Base-by-base conservation (phyloP, 106 monocot genomes). In the Platanthera guangdongensis region DNA sequence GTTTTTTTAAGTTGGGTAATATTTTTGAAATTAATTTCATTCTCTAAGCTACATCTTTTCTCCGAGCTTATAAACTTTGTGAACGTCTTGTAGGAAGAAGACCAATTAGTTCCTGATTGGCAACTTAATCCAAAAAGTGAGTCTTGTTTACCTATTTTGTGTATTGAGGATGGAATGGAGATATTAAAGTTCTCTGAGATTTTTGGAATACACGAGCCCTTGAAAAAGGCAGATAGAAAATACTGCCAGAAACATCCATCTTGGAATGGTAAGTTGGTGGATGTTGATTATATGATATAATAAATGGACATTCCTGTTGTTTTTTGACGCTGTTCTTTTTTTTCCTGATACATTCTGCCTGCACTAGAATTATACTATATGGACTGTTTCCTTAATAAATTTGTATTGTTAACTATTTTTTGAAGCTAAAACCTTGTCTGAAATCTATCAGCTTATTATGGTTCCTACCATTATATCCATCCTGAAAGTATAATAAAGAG, bases 171-270 rank as follows among this genome's bases (percentile, higher is more conserved):
- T 85, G 97, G 97, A 15, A 79, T 78, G 63, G 82, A 64, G 4
- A 88, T 99, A 62, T 79, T 99, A 71, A 89, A 75, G 68, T 99
- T 99, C 78, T 99, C 97, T 25, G 94, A 99, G 83, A 99, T 99
- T 68, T 99, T 99, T 88, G 97, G 97, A 73, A 74, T 87, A 7
- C 91, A 90, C 60, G 97, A 90, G 77, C 91, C 94, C 68, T 16
- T 82, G 76, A 99, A 75, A 74, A 89, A 82, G 68, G 57, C 73
- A 78, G 80, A 82, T 62, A 88, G 67, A 57, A 92, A 73, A 72
- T 83, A 80, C 55, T 75, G 77, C 50, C 83, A 77, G 28, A 87
- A 85, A 71, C 78, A 69, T 28, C 79, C 65, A 25, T 60, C 46
- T 74, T 75, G 51, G 84, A 86, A 82, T 86, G 91, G 89, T 93